Evolutionary conservation across 2,329 filamentous ascomycete genomes (phyloP).

Genomic region (Cladosporium cucumerinum): DNA sequence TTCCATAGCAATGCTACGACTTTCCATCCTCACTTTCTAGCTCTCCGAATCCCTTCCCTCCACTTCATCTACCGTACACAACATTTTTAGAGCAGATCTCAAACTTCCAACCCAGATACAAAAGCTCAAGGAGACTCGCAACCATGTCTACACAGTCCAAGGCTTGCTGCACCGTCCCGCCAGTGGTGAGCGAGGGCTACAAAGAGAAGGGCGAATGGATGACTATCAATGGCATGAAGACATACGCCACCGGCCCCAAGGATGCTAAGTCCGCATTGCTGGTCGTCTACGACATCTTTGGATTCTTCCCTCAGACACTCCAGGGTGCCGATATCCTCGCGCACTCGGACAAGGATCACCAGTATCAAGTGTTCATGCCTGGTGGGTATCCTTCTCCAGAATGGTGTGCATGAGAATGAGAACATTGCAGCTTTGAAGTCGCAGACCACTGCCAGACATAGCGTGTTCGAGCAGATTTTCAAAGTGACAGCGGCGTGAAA

Average conservation of each 20-base stretch:
- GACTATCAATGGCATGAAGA: slow-evolving; percentile 59
- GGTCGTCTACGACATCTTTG: slow-evolving; percentile 61
- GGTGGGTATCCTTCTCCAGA: background rate
- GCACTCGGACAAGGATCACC: slow-evolving; percentile 43
- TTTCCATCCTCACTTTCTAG: slow-evolving; percentile 5
- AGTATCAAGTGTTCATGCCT: slow-evolving; percentile 85
- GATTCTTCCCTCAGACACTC: slow-evolving; percentile 60
- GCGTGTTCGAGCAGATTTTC: background rate
- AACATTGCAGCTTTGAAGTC: background rate
- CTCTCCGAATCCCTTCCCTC: slow-evolving; percentile 5
- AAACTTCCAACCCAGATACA: background rate
- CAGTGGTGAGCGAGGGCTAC: slow-evolving; percentile 50
- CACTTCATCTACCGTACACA: background rate
- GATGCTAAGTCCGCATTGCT: slow-evolving; percentile 57
- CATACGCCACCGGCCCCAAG: slow-evolving; percentile 56
- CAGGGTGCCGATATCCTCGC: slow-evolving; percentile 64
- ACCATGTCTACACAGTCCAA: slow-evolving; percentile 34
- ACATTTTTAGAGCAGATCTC: background rate
- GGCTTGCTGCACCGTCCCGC: slow-evolving; percentile 50
- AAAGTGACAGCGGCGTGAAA: background rate
- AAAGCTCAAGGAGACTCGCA: slow-evolving; percentile 12
- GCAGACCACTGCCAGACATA: background rate
- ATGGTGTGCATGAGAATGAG: background rate
- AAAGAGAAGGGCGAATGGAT: slow-evolving; percentile 58
- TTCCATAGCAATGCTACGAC: slow-evolving; percentile 14